These are phyloP conservation scores for Colletotrichum tropicale DNA, from an alignment of 2,329 filamentous ascomycete species.

Conservation along the genomic window DNA sequence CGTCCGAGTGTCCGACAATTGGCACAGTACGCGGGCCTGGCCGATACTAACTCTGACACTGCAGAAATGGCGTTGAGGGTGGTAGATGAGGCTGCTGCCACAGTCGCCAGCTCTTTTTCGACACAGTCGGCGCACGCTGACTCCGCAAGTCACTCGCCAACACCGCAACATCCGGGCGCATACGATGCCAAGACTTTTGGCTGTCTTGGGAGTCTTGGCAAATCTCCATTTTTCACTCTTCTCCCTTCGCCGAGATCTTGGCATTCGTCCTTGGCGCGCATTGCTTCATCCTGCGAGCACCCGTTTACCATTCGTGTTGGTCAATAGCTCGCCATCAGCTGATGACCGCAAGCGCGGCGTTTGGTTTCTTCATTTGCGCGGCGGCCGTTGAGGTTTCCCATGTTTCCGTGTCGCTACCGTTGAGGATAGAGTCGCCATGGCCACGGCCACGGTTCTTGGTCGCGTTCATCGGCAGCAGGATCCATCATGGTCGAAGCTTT, in stretches of 20 bases:
- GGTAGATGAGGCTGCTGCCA: not conserved
- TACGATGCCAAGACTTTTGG: slow-evolving; percentile 21
- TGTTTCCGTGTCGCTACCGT: not conserved
- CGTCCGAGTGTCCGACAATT: not conserved
- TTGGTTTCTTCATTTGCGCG: not conserved
- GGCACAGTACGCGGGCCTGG: not conserved
- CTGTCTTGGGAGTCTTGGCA: slow-evolving; percentile 21
- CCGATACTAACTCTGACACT: not conserved
- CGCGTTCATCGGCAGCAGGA: not conserved
- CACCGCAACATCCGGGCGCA: slow-evolving; percentile 21
- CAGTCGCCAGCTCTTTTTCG: not conserved
- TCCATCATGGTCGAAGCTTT: not conserved
- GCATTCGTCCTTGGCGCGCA: slow-evolving; percentile 11
- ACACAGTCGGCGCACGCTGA: not conserved
- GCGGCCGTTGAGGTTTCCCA: not conserved
- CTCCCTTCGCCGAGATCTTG: slow-evolving; percentile 17
- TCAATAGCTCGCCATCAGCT: slow-evolving; percentile 14
- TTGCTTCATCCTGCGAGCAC: slow-evolving; percentile 18
- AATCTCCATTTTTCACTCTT: slow-evolving; percentile 14
- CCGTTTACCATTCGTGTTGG: slow-evolving; percentile 11
- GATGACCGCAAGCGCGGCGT: slow-evolving; percentile 7
- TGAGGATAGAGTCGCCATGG: not conserved
- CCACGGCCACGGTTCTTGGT: not conserved
- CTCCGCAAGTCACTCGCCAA: not conserved
- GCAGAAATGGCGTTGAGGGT: accelerated